phyloP scores from a whole-genome alignment of 2,329 filamentous ascomycete genomes.

The Dothistroma pini region DNA sequence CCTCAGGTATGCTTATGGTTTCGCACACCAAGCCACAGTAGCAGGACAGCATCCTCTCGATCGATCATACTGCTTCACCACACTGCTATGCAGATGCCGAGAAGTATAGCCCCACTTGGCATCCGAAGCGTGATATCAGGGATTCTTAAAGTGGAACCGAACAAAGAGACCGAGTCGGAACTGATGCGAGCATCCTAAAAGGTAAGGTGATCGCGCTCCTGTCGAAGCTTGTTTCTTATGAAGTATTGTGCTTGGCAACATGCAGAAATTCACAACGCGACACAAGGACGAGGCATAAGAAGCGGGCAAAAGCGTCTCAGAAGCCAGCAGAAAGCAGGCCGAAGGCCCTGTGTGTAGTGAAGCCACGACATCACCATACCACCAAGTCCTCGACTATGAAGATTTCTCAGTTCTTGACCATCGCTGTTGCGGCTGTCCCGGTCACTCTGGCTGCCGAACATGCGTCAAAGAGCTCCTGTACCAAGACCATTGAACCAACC shows the following conservation, averaged over 20 bases:
- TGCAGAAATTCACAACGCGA: neutral
- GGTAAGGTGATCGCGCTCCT: neutral
- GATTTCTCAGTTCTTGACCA: neutral
- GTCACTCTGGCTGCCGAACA: neutral
- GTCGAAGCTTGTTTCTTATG: neutral
- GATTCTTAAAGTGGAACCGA: neutral
- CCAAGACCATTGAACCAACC: constrained; percentile 14
- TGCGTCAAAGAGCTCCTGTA: constrained; percentile 1
- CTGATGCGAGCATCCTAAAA: neutral
- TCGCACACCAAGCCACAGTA: neutral
- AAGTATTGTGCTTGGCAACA: constrained; percentile 1
- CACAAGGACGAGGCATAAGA: neutral
- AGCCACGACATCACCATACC: neutral
- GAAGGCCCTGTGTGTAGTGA: neutral
- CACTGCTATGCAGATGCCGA: neutral
- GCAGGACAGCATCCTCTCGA: neutral
- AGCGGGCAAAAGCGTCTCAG: neutral
- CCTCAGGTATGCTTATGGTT: neutral
- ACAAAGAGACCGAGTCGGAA: neutral
- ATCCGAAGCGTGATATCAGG: neutral
- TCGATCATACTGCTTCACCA: neutral
- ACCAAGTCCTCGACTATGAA: neutral
- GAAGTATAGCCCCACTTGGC: neutral
- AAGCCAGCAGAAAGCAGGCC: neutral
- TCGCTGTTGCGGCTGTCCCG: neutral